Evolutionary conservation across 768 basidiomycete genomes (phyloP).

Genomic region (Galerina marginata): DNA sequence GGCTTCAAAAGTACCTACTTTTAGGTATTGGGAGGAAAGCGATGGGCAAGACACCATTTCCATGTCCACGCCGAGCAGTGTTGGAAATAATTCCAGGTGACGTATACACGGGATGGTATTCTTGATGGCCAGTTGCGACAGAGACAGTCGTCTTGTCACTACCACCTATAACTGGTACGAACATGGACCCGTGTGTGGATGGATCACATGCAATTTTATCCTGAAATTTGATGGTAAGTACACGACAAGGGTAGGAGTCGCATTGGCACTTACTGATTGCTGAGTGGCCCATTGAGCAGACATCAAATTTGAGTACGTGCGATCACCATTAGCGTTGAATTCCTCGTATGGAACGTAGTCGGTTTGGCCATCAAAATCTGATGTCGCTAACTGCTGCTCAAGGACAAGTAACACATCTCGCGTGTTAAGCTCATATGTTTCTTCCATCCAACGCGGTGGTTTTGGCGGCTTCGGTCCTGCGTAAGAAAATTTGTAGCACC

Average conservation of each 20-base stretch:
- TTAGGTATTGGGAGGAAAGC: slow-evolving; percentile 39
- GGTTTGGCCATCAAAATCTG: slow-evolving; percentile 2
- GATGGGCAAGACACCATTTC: slow-evolving; percentile 31
- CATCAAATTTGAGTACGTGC: slow-evolving; percentile 37
- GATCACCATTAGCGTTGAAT: slow-evolving; percentile 3
- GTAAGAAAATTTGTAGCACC: background rate
- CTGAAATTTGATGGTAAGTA: slow-evolving; percentile 18
- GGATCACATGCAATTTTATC: slow-evolving; percentile 29
- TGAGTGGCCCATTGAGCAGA: slow-evolving; percentile 40
- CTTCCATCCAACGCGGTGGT: slow-evolving; percentile 1
- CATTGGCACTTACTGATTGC: slow-evolving; percentile 37
- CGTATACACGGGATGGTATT: slow-evolving; percentile 42
- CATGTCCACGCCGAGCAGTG: slow-evolving; percentile 33
- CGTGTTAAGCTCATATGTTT: slow-evolving; percentile 28
- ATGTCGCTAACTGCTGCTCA: too few relatives aligned
- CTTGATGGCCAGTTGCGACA: slow-evolving; percentile 42
- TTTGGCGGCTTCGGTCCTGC: background rate
- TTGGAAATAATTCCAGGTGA: slow-evolving; percentile 35
- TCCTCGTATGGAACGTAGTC: slow-evolving; percentile 5
- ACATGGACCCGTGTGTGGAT: slow-evolving; percentile 33
- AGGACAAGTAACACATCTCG: slow-evolving; percentile 11
- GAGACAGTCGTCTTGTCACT: slow-evolving; percentile 51
- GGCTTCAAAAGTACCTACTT: too few relatives aligned
- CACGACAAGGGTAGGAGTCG: slow-evolving; percentile 1
- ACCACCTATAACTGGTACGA: slow-evolving; percentile 36